Evolutionary conservation across 352 stramenopile species (phyloP).

Genomic region (Phytophthora pisi): DNA sequence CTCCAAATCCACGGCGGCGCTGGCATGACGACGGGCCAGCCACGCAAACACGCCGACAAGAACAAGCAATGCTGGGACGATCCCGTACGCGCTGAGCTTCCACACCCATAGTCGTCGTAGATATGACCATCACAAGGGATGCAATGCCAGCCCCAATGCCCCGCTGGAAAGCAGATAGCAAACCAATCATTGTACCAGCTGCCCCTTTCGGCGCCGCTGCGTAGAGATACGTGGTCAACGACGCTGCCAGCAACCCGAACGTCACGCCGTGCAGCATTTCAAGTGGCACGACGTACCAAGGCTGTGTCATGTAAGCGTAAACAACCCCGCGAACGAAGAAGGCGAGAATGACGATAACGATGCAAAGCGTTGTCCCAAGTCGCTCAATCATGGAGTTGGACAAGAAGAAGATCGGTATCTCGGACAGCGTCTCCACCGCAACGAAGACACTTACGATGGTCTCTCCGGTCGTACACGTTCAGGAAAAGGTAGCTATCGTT

Average conservation of each 20-base stretch:
- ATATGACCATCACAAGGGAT: constrained; percentile 60
- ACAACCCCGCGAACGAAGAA: constrained; percentile 57
- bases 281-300: constrained; percentile 60
- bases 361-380: constrained; percentile 46
- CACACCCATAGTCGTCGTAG: constrained; percentile 66
- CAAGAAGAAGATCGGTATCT: constrained; percentile 65
- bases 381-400: constrained; percentile 52
- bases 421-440: constrained; percentile 56
- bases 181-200: constrained; percentile 60
- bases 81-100: constrained; percentile 45
- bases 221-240: constrained; percentile 62
- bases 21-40: constrained; percentile 4
- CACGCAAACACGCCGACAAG: constrained; percentile 23
- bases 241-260: constrained; percentile 49
- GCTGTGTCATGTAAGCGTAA: constrained; percentile 59
- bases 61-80: constrained; percentile 24
- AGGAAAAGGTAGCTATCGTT: constrained; percentile 63
- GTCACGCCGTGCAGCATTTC: constrained; percentile 66
- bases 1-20: constrained; percentile 15
- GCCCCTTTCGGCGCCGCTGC: constrained; percentile 36
- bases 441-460: constrained; percentile 62
- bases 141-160: constrained; percentile 53
- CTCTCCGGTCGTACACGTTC: constrained; percentile 55
- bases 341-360: constrained; percentile 48
- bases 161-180: constrained; percentile 60